phyloP scores from a whole-genome alignment of 192 early-diverging fungal genomes.

The Entomortierella lignicola region DNA sequence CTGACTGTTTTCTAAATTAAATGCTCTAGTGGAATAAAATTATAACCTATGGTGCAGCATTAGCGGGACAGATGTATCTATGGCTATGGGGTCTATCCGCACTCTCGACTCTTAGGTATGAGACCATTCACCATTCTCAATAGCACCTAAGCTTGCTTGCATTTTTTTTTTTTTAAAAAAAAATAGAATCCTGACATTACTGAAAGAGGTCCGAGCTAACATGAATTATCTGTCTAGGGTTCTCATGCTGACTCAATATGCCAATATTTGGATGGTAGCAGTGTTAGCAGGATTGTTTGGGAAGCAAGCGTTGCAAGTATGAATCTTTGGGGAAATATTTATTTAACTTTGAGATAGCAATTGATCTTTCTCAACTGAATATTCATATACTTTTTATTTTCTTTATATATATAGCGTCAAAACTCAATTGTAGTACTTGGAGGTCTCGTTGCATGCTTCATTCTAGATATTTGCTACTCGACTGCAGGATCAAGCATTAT shows the following conservation, averaged over 20 bases:
- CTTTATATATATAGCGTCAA: conserved; percentile 11
- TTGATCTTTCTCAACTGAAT: background rate
- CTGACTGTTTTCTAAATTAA: no score
- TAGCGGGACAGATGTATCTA: conserved; percentile 52
- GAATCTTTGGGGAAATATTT: background rate
- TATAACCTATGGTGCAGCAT: conserved; percentile 22
- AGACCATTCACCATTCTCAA: background rate
- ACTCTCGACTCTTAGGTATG: conserved; percentile 48
- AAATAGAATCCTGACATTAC: no score
- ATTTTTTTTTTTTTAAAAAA: no score
- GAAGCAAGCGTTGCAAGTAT: conserved; percentile 41
- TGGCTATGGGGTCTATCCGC: conserved; percentile 52
- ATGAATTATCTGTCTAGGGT: conserved; percentile 15
- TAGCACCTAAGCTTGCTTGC: background rate
- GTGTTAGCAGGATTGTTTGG: conserved; percentile 41
- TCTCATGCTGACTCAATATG: conserved; percentile 57
- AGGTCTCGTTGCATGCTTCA: conserved; percentile 29
- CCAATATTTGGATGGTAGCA: conserved; percentile 56
- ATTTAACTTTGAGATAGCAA: background rate
- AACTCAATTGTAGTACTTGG: conserved; percentile 37
- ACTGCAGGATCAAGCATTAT: conserved; percentile 33
- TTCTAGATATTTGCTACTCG: conserved; percentile 31
- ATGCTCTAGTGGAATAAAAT: conserved; percentile 54
- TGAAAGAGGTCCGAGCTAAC: background rate
- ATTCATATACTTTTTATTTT: conserved; percentile 4